phyloP scores from a whole-genome alignment of 805 yeast species.

The Starmerella bacillaris region DNA sequence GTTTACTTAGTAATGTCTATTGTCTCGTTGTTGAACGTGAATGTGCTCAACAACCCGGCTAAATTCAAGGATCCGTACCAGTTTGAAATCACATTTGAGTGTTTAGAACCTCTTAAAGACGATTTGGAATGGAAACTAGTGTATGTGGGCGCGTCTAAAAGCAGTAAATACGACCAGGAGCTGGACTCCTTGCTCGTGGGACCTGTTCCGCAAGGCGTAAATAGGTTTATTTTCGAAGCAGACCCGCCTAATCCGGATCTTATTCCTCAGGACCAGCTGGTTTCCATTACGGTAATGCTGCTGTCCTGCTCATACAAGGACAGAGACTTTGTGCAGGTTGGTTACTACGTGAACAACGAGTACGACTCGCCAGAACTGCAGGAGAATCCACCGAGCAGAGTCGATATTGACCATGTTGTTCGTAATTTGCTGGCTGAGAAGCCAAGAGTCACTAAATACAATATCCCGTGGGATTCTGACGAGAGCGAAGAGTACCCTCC shows the following conservation, averaged over 20 bases:
- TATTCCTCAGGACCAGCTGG: slow-evolving; percentile 90
- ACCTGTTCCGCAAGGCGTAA: slow-evolving; percentile 94
- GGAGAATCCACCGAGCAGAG: slow-evolving; percentile 84
- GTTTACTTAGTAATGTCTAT: too few species aligned
- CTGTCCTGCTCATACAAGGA: slow-evolving; percentile 86
- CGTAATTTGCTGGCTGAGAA: slow-evolving; percentile 91
- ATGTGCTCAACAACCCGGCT: slow-evolving; percentile 88
- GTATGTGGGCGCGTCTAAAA: slow-evolving; percentile 88
- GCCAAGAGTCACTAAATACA: slow-evolving; percentile 92
- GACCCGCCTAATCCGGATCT: slow-evolving; percentile 94
- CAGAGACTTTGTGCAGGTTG: slow-evolving; percentile 89
- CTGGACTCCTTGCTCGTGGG: slow-evolving; percentile 93
- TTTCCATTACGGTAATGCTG: slow-evolving; percentile 83
- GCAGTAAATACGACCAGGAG: slow-evolving; percentile 92
- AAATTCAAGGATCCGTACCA: slow-evolving; percentile 83
- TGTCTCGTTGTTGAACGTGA: slow-evolving; percentile 78
- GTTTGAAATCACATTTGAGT: slow-evolving; percentile 93
- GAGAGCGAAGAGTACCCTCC: slow-evolving; percentile 18
- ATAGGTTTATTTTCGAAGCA: slow-evolving; percentile 79
- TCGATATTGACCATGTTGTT: slow-evolving; percentile 83
- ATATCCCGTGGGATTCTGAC: slow-evolving; percentile 61
- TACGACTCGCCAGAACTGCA: slow-evolving; percentile 84
- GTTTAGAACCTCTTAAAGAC: slow-evolving; percentile 76
- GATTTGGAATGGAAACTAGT: slow-evolving; percentile 96
- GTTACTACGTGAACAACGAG: slow-evolving; percentile 94